A percentile compares a stretch with the other conserved stretches of the same genome.
These are phyloP conservation scores for Geotrichum reessii DNA, from an alignment of 1,139 yeast species.

Conservation along the genomic window DNA sequence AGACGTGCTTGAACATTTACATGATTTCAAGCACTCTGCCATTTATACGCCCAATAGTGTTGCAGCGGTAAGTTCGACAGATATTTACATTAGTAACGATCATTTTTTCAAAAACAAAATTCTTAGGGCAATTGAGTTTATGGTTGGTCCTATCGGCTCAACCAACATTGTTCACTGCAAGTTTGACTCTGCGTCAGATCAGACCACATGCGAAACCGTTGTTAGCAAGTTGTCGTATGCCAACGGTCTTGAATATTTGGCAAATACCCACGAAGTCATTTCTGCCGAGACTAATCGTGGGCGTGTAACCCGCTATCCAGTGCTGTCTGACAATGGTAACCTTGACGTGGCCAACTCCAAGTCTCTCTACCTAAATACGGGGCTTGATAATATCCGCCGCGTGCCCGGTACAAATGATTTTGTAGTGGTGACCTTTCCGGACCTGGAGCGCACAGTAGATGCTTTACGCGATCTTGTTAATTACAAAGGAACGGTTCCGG, in stretches of 20 bases:
- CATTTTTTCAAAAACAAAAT: conserved; percentile 15
- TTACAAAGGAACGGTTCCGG: conserved; percentile 4
- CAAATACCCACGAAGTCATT: conserved; percentile 10
- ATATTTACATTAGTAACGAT: conserved; percentile 22
- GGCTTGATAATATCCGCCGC: conserved; percentile 20
- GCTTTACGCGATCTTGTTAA: conserved; percentile 11
- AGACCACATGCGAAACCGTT: conserved; percentile 14
- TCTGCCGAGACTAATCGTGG: conserved; percentile 20
- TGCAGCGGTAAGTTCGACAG: conserved; percentile 18
- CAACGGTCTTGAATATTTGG: conserved; percentile 20
- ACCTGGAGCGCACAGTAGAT: conserved; percentile 5
- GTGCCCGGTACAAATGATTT: conserved; percentile 21
- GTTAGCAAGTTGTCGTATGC: conserved; percentile 18
- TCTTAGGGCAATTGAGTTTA: conserved; percentile 12
- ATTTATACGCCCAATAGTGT: conserved; percentile 22
- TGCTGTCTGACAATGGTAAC: conserved; percentile 6
- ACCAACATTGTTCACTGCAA: conserved; percentile 18
- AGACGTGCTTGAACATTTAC: conserved; percentile 12
- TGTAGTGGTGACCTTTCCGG: conserved; percentile 21
- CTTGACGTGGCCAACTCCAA: neutral
- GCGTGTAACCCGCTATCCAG: conserved; percentile 13
- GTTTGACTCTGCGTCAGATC: neutral
- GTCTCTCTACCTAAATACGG: neutral
- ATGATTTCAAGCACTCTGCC: conserved; percentile 15
- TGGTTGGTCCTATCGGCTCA: conserved; percentile 14